Evolutionary conservation across 768 basidiomycete genomes (phyloP), one percentile per base, ranked within the genome.

Genomic region (Phylloporus sp.): DNA sequence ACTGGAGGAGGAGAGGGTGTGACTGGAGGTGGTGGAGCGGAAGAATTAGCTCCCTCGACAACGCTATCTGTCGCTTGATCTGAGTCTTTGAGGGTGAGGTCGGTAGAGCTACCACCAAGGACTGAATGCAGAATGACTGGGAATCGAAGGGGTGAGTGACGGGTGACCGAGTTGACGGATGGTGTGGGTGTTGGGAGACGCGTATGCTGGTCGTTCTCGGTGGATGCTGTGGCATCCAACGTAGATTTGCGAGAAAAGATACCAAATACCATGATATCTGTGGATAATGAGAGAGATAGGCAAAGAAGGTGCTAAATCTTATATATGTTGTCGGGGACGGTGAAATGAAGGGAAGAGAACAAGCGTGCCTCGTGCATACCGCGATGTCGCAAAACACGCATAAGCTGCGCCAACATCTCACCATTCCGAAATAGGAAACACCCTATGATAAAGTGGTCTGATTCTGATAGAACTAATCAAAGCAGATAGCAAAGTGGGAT

Each of bases 101-200:
- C 55, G 28, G 64, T 59, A 41, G 63, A 55, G 54, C 59, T 66
- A n/a, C 57, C 47, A 9, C 48, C 54, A 8, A 57, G 50, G 15
- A 49, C 55, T 2, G 59, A 28, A 42, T 49, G 57, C 20, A 59
- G 35, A 29, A 52, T 26, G n/a, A 57, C 38, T 2, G 59, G 54
- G 42, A 61, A 57, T 40, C 43, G 70, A 55, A 49, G 54, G 24
- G 68, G 58, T 6, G 68, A 62, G 38, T 55, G 52, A 44, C 20
- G 53, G 26, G 60, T 56, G 4, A 61, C 66, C n/a, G 71, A 73
- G 29, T 66, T 59, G 29, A 75, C 62, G 16, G 80, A 81, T 0
- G 82, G 78, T 0, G 80, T 76, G 0, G 80, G 79, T 2, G 82
- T 83, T 15, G 80, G 77, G 11, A 78, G 72, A 61, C 80, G 79